Base-by-base conservation (phyloP, 2,329 filamentous ascomycete species). In the Ophiostoma ips region DNA sequence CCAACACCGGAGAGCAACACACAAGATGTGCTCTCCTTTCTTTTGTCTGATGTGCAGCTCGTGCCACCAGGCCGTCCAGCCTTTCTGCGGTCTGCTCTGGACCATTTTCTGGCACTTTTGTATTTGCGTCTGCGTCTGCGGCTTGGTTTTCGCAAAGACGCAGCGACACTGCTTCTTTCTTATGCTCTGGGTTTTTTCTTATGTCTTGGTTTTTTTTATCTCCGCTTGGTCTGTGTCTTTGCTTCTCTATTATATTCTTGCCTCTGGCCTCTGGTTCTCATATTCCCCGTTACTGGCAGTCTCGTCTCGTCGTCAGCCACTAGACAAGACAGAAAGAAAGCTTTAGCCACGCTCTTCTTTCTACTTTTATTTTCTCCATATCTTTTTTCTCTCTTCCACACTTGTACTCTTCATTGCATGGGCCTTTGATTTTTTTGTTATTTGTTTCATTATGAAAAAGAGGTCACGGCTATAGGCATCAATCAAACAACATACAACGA, bases 11-110 rank as follows among this genome's bases (percentile, higher is more conserved):
- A 11, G n/a, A n/a, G n/a, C n/a, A 28, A 15, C 19, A 13, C 12
- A 13, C 11, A 12, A 9, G 11, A 5, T 35, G 33, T 33, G n/a
- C 12, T 28, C 31, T 33, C n/a, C 9, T 19, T 46, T 48, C 16
- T 46, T 48, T 41, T 51, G 21, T 45, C 53, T 52, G n/a, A n/a
- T 48, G 49, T 56, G 58, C 57, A 58, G 58, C 57, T 58, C 56
- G 53, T 55, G 52, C 53, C 13, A 4, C 4, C 33, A 15, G 10
- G 4, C 11, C 33, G 33, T 12, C 11, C 5, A 11, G 11, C 7
- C 30, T 31, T 31, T 31, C 24, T 43, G 2, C 12, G 11, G 12
- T 43, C 55, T 54, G 56, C 55, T 58, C 55, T 54, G 13, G 5
- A 18, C 11, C 16, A 19, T 13, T 28, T 50, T 38, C 47, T 46